phyloP scores from a whole-genome alignment of 2,329 filamentous ascomycete genomes.

The Aspergillus brunneoviolaceus region DNA sequence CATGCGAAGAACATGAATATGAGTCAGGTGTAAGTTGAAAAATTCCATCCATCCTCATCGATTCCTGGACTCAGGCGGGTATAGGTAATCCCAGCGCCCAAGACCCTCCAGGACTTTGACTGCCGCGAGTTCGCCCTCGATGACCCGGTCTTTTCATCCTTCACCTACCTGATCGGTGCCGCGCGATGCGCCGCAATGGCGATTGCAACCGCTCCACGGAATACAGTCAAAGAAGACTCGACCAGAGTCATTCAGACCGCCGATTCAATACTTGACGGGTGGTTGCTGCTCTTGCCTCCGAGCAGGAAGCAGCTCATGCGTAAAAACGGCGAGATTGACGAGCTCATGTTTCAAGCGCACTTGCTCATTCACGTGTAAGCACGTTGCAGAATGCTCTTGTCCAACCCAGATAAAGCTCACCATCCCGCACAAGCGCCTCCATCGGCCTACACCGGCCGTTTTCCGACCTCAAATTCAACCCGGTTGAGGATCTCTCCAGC shows the following conservation, averaged over 20 bases:
- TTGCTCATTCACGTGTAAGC: constrained; percentile 60
- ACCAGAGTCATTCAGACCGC: constrained; percentile 32
- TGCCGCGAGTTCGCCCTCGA: constrained; percentile 32
- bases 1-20: constrained; percentile 37
- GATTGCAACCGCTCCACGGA: constrained; percentile 27
- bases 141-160: constrained; percentile 30
- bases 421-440: constrained; percentile 28
- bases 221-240: constrained; percentile 24
- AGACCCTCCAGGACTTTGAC: constrained; percentile 34
- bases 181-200: constrained; percentile 25
- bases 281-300: constrained; percentile 41
- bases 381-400: background rate
- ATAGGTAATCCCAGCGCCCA: constrained; percentile 19
- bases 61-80: constrained; percentile 1
- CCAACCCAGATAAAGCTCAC: background rate
- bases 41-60: background rate
- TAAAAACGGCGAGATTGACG: constrained; percentile 29
- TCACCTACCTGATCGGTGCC: constrained; percentile 34
- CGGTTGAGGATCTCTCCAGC: constrained; percentile 41
- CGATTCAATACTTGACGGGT: constrained; percentile 41
- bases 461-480: constrained; percentile 42
- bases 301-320: constrained; percentile 34
- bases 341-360: constrained; percentile 80
- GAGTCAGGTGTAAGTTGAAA: constrained; percentile 24
- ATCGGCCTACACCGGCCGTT: constrained; percentile 42